Conservation (phyloP, 2,329 filamentous ascomycete species). For the Xylaria sp. region DNA sequence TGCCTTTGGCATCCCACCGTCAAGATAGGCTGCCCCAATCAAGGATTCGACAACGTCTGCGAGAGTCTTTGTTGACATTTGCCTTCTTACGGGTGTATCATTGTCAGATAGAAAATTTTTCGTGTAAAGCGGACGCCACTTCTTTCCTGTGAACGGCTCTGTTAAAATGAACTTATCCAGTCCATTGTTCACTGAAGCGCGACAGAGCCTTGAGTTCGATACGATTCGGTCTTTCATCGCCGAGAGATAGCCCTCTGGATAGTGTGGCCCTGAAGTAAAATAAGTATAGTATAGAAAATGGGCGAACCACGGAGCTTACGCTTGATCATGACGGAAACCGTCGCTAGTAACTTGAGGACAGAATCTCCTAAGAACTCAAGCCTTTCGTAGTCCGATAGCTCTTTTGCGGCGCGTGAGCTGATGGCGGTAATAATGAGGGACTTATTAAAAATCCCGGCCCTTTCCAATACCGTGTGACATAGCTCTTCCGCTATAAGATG, state of each 20-base stretch:
- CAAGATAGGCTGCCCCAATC: constrained; percentile 75
- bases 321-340: constrained; percentile 65
- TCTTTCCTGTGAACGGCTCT: constrained; percentile 67
- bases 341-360: constrained; percentile 76
- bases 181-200: constrained; percentile 65
- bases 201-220: constrained; percentile 74
- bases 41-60: constrained; percentile 89
- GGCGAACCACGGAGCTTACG: constrained; percentile 46
- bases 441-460: constrained; percentile 59
- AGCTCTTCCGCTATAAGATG: constrained; percentile 68
- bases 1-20: constrained; percentile 70
- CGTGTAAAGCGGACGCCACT: constrained; percentile 74
- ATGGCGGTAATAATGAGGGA: constrained; percentile 71
- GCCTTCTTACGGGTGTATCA: constrained; percentile 9
- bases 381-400: constrained; percentile 75
- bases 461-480: constrained; percentile 57
- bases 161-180: constrained; percentile 77
- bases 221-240: constrained; percentile 71
- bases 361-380: constrained; percentile 89
- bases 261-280: constrained; percentile 58
- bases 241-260: constrained; percentile 79
- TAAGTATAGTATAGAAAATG: constrained; percentile 21
- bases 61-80: constrained; percentile 71
- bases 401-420: constrained; percentile 65
- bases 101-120: constrained; percentile 45